Evolutionary conservation across 2,329 filamentous ascomycete genomes (phyloP).

Genomic region (Metarhizium rileyi): DNA sequence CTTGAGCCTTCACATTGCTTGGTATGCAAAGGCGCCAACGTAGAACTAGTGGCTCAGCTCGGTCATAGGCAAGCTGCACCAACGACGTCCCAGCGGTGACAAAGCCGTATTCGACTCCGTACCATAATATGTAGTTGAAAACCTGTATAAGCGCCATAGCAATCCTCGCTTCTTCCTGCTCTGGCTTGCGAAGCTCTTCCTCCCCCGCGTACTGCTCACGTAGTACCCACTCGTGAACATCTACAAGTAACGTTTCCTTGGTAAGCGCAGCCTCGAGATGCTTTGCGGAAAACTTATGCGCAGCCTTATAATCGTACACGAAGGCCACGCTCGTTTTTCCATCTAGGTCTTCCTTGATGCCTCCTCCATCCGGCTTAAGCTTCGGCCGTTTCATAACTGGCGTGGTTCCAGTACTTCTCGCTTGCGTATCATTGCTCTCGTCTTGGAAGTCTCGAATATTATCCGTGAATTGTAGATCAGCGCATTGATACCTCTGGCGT

Average conservation of each 20-base stretch:
- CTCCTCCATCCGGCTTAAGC: not conserved
- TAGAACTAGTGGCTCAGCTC: not conserved
- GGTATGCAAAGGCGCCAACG: not conserved
- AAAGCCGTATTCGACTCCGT: constrained; percentile 15
- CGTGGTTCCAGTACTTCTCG: too few relatives aligned
- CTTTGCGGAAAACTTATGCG: not conserved
- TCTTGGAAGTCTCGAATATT: too few relatives aligned
- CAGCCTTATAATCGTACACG: not conserved
- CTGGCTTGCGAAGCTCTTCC: not conserved
- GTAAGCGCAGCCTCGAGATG: not conserved
- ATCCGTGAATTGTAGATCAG: not conserved
- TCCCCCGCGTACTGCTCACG: not conserved
- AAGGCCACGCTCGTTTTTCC: not conserved
- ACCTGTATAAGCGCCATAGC: constrained; percentile 13
- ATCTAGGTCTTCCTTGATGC: not conserved
- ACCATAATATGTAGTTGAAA: constrained; percentile 13
- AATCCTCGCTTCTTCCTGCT: constrained; percentile 8
- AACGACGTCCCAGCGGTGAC: constrained; percentile 15
- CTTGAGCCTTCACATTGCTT: too few relatives aligned
- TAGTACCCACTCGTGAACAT: constrained; percentile 12
- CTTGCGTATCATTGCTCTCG: not conserved
- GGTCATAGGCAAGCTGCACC: constrained; percentile 15
- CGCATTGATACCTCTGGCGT: not conserved
- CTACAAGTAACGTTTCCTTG: constrained; percentile 9
- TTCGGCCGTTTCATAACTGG: too few relatives aligned